These are phyloP conservation scores for Monilinia fructicola DNA, from an alignment of 2,329 filamentous ascomycete species.

Conservation along the genomic window DNA sequence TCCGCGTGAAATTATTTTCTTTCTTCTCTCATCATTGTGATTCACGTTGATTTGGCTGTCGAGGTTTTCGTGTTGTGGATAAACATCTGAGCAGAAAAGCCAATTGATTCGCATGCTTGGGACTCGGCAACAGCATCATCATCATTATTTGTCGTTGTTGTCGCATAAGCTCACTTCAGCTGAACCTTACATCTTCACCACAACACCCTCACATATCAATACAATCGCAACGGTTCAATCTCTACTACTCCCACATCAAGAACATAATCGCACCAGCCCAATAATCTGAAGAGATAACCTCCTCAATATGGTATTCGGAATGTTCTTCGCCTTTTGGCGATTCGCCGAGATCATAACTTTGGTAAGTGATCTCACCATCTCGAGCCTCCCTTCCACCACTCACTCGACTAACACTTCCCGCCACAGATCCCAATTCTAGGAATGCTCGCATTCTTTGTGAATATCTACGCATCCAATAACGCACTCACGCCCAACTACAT, in stretches of 20 bases:
- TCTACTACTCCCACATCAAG: not conserved
- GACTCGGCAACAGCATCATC: conserved; percentile 2
- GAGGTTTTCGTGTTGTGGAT: not conserved
- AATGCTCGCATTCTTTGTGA: conserved; percentile 66
- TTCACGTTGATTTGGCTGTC: not conserved
- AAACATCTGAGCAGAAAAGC: conserved; percentile 1
- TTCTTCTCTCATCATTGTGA: not conserved
- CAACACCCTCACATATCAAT: not conserved
- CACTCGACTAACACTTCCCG: conserved; percentile 12
- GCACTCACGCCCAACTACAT: conserved; percentile 60
- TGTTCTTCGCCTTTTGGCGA: conserved; percentile 63
- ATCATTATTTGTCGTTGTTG: conserved; percentile 3
- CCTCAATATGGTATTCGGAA: conserved; percentile 57
- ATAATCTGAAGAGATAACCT: not conserved
- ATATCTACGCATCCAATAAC: conserved; percentile 58
- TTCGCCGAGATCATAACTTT: conserved; percentile 62
- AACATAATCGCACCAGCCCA: not conserved
- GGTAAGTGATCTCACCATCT: conserved; percentile 46
- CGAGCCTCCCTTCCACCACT: not conserved
- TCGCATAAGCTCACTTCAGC: conserved; percentile 19
- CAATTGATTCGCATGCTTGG: conserved; percentile 9
- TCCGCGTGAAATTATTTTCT: not conserved
- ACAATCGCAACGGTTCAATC: not conserved
- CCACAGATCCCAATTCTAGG: conserved; percentile 62
- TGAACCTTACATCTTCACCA: not conserved